Evolutionary conservation across 75 land plant genomes (phyloP), one percentile per base, ranked within the genome.

Genomic region (Picea sitchensis): DNA sequence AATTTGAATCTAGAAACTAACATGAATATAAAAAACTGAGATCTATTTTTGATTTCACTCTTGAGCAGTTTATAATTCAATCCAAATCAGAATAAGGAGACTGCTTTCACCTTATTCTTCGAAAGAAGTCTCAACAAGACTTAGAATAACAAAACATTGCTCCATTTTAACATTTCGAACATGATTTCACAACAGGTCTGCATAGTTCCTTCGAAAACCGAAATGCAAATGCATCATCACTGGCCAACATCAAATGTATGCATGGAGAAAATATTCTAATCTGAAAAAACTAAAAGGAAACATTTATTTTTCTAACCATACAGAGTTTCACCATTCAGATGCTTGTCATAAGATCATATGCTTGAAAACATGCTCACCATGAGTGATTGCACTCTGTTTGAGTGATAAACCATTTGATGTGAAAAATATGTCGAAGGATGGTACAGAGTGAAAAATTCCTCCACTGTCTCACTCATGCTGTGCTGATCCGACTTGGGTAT

Each of bases 381-480:
- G 44, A 90, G 78, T 61, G 76, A 87, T 38, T 89, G 88, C 76
- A 92, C 78, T 80, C 81, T 90, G 30, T 88, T 80, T 72, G 85
- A 64, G 34, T 80, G 81, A 80, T 87, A 86, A 65, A 95, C 84
- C 89, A 93, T 95, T 68, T 91, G 94, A 75, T 98, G 99, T 61
- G 94, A 87, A 65, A 98, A 78, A 60, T 98, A 98, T 58, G 89
- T 90, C 59, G 86, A 83, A 64, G 92, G 86, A 87, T 98, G 86
- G 83, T 90, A 93, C 12, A 84, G 82, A 1, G 59, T 71, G 78
- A 98, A 98, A 82, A 89, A 98, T 11, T 81, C 83, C n/a, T 85
- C 80, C 56, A 98, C 88, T 58, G 85, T 31, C 23, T 90, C 89
- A 87, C 93, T 90, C 76, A 86, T 84, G 32, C 87, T 81, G 65